Conservation (phyloP, 257 asterid species). For the Solanum verrucosum region DNA sequence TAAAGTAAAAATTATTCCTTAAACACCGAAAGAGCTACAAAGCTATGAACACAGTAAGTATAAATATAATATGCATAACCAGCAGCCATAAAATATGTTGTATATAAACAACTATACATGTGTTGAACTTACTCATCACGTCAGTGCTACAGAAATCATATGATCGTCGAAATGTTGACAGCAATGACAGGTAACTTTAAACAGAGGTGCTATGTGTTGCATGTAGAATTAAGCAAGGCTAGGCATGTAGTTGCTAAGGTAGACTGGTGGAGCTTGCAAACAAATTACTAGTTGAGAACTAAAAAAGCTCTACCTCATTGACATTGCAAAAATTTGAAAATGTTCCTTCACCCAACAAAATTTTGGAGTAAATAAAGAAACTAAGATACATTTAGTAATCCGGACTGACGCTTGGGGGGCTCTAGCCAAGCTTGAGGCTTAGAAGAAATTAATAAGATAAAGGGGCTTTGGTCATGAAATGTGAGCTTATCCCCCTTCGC, state of each 20-base stretch:
- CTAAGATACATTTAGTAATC: neutral
- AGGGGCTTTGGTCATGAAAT: neutral
- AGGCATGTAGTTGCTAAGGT: neutral
- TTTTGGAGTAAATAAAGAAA: neutral
- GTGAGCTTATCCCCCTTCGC: neutral
- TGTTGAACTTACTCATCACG: neutral
- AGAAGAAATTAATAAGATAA: neutral
- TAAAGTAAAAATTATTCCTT: neutral
- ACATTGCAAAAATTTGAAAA: neutral
- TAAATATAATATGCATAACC: neutral
- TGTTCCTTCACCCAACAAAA: neutral
- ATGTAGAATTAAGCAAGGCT: neutral
- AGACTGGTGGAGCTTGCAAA: neutral
- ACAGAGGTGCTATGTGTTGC: neutral
- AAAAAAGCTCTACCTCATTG: neutral
- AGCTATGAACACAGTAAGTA: neutral
- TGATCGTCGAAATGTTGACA: neutral
- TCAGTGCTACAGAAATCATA: neutral
- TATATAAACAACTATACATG: neutral
- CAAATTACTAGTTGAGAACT: neutral
- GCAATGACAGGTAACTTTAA: neutral
- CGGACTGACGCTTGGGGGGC: neutral
- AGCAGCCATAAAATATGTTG: neutral
- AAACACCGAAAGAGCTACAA: neutral
- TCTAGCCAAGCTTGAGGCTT: neutral